Percentiles rank a stretch among this genome's conserved stretches.
Conservation (phyloP, 306 rosid genomes). For the Inga oerstediana region DNA sequence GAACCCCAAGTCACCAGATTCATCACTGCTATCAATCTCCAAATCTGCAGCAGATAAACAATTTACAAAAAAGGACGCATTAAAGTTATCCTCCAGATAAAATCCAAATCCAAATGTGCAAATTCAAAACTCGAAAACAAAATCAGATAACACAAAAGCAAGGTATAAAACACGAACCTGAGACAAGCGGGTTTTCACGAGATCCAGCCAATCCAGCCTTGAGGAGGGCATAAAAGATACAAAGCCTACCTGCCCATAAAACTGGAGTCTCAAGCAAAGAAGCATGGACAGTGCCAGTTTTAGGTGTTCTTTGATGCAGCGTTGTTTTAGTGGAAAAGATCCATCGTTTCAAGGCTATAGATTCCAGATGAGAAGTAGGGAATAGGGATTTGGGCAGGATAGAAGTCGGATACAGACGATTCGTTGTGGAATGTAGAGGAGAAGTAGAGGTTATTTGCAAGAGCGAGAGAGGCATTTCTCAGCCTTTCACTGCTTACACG, state of each 20-base stretch:
- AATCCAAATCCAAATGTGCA: background rate
- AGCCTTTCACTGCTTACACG: background rate
- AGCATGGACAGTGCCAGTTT: slow-evolving; percentile 37
- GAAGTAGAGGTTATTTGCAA: slow-evolving; percentile 47
- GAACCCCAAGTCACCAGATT: slow-evolving; percentile 84
- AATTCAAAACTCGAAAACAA: background rate
- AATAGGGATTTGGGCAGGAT: slow-evolving; percentile 56
- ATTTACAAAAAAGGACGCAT: background rate
- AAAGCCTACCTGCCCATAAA: slow-evolving; percentile 84
- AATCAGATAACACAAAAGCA: background rate
- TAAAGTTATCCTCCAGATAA: background rate
- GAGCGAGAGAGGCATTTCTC: slow-evolving; percentile 64
- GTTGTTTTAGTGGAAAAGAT: slow-evolving; percentile 39
- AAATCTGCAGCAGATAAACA: slow-evolving; percentile 46
- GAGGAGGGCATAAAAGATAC: slow-evolving; percentile 84
- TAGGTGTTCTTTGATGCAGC: background rate
- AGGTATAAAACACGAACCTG: slow-evolving; percentile 49
- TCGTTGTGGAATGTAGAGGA: slow-evolving; percentile 36
- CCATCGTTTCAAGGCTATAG: slow-evolving; percentile 43
- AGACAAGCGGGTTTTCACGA: slow-evolving; percentile 72
- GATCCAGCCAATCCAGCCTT: slow-evolving; percentile 93
- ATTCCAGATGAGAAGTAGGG: slow-evolving; percentile 32
- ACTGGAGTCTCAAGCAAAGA: slow-evolving; percentile 83
- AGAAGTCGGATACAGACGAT: slow-evolving; percentile 23
- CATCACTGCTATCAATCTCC: slow-evolving; percentile 51